These are phyloP conservation scores for Inosperma sp. DNA, from an alignment of 768 basidiomycete genomes.

Conservation along the genomic window DNA sequence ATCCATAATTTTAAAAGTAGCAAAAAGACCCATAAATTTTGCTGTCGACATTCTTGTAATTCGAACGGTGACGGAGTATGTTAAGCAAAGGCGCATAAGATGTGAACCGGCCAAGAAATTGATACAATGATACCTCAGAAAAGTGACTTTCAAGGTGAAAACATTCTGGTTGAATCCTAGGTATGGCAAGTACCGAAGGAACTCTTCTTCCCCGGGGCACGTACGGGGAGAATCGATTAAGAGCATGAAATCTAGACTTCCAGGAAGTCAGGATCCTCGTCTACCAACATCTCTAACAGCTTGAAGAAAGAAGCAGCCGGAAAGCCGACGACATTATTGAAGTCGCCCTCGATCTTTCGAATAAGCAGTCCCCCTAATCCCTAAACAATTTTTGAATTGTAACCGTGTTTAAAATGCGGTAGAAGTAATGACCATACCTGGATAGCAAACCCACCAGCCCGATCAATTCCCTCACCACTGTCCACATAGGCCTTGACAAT, in stretches of 20 bases:
- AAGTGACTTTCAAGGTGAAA: too few species aligned
- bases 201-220: too few species aligned
- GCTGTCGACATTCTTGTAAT: too few species aligned
- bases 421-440: constrained; percentile 49
- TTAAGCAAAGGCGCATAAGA: too few species aligned
- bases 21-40: too few species aligned
- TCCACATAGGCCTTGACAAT: constrained; percentile 77
- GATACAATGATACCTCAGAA: too few species aligned
- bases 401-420: background rate
- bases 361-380: constrained; percentile 79
- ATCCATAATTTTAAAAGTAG: too few species aligned
- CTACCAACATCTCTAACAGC: constrained; percentile 60
- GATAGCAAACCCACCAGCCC: constrained; percentile 92
- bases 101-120: too few species aligned
- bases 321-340: constrained; percentile 89
- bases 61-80: too few species aligned
- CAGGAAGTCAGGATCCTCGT: constrained; percentile 76
- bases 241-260: constrained; percentile 33
- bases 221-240: too few species aligned
- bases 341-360: constrained; percentile 85
- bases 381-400: constrained; percentile 30
- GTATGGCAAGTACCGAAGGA: too few species aligned
- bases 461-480: constrained; percentile 77
- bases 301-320: constrained; percentile 83
- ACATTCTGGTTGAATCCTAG: too few species aligned